Evolutionary conservation across 2,329 filamentous ascomycete species (phyloP).

Genomic region (Alternaria infectoria): DNA sequence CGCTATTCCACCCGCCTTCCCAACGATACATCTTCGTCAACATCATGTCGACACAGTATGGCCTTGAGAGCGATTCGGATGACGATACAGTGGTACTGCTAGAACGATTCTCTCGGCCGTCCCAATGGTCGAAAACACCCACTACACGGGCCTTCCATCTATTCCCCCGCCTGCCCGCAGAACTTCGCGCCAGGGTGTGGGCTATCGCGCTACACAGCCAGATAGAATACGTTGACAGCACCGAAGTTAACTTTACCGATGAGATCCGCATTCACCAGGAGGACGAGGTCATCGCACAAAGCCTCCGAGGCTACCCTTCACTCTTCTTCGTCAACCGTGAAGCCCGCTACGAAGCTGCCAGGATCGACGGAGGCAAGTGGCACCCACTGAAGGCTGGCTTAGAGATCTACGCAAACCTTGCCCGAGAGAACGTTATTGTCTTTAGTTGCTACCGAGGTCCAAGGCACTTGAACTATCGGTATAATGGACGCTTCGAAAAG

Average conservation of each 20-base stretch:
- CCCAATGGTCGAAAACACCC: not conserved
- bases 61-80: not conserved
- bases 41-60: not conserved
- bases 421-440: rapidly evolving
- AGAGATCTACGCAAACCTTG: not conserved
- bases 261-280: too few relatives aligned
- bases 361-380: not conserved
- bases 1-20: too few relatives aligned
- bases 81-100: too few relatives aligned
- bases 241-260: too few relatives aligned
- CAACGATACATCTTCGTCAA: not conserved
- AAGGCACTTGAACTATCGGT: too few relatives aligned
- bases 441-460: rapidly evolving
- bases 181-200: not conserved
- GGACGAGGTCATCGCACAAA: too few relatives aligned
- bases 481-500: too few relatives aligned
- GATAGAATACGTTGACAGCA: too few relatives aligned
- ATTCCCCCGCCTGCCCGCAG: not conserved
- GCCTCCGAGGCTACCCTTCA: not conserved
- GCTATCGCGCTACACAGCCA: not conserved
- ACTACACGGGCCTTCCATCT: not conserved
- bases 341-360: not conserved
- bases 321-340: not conserved
- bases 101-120: not conserved
- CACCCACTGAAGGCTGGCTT: rapidly evolving